Evolutionary conservation across 2,329 filamentous ascomycete genomes (phyloP).

Genomic region (Ceratocystis alfenasii): DNA sequence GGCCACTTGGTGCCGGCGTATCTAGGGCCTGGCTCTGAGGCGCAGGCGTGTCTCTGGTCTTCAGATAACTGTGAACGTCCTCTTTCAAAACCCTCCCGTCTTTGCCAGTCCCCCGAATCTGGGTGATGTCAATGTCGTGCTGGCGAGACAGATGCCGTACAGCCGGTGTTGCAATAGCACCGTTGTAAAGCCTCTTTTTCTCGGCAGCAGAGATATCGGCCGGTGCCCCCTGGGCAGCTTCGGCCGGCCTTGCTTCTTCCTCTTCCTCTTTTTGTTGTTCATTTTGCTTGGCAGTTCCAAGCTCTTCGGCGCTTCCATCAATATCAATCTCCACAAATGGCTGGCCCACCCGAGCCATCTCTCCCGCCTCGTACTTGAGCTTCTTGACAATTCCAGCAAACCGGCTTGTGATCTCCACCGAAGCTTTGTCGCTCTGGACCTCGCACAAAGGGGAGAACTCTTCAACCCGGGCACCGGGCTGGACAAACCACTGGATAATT

Average conservation of each 20-base stretch:
- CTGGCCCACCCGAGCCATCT: constrained; percentile 92
- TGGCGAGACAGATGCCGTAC: constrained; percentile 81
- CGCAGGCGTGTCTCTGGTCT: constrained; percentile 34
- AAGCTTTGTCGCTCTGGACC: constrained; percentile 95
- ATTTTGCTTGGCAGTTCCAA: constrained; percentile 2
- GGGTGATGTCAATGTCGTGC: constrained; percentile 61
- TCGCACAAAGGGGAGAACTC: constrained; percentile 97
- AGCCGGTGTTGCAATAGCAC: constrained; percentile 75
- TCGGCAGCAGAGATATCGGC: constrained; percentile 22
- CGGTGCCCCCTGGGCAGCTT: constrained; percentile 28
- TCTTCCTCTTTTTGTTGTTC: background rate
- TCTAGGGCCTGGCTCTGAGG: constrained; percentile 25
- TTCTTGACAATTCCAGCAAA: constrained; percentile 95
- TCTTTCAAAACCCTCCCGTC: constrained; percentile 88
- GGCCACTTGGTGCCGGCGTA: constrained; percentile 29
- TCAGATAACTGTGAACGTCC: constrained; percentile 65
- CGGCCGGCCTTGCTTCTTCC: constrained; percentile 13
- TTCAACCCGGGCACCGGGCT: constrained; percentile 87
- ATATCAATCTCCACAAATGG: constrained; percentile 93
- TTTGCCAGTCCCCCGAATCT: constrained; percentile 74
- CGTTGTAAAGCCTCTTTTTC: constrained; percentile 46
- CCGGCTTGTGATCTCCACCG: constrained; percentile 81
- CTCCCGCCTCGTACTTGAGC: constrained; percentile 86
- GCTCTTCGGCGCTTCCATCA: constrained; percentile 49
- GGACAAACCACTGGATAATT: constrained; percentile 98